Base-by-base conservation (phyloP, 208 protist genomes). In the Leishmania turanica region DNA sequence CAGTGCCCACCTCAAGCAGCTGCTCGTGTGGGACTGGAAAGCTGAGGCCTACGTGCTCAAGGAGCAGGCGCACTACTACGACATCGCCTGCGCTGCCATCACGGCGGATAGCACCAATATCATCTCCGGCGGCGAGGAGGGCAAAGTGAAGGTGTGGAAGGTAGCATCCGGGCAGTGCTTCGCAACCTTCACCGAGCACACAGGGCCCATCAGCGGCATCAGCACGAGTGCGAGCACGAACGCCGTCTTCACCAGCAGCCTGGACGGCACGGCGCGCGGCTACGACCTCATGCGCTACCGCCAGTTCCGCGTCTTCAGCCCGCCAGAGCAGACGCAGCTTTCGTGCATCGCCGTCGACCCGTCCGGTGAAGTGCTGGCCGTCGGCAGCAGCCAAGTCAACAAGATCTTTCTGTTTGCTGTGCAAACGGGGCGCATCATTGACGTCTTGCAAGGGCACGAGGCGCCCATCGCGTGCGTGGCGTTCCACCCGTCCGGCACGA, bases 21-120 rank as follows among this genome's bases (percentile, higher is more conserved):
- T 99, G 13, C 87, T 98, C 47, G 96, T 99, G n/a, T 99, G 96
- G 96, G 96, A 99, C 84, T 99, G 97, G 97, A 92, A 91, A 66
- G 92, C 92, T 17, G 96, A 98, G 90, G 84, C 96, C 11, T 98
- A 98, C 85, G 93, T 98, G 24, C 79, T 99, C 24, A 98, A 98
- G 87, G 96, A 98, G 83, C 96, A 98, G 89, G 89, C 93, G 2
- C 97, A 99, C 88, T 97, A 96, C 87, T 97, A 98, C 87, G 94
- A 97, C 84, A 97, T 99, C 75, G 86, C 84, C 76, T 89, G 91
- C 74, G 91, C 95, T 58, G 97, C 94, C 64, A 97, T 98, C 86
- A 97, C 95, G 42, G 92, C 91, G 31, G 96, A 98, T 87, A 92
- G 95, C 77, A 88, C 83, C 53, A 87, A 90, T 82, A 96, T 99